A percentile compares a stretch with the other conserved stretches of the same genome.
Evolutionary conservation across 352 stramenopile genomes (phyloP).

Genomic region (Globisporangium paroecandrum): DNA sequence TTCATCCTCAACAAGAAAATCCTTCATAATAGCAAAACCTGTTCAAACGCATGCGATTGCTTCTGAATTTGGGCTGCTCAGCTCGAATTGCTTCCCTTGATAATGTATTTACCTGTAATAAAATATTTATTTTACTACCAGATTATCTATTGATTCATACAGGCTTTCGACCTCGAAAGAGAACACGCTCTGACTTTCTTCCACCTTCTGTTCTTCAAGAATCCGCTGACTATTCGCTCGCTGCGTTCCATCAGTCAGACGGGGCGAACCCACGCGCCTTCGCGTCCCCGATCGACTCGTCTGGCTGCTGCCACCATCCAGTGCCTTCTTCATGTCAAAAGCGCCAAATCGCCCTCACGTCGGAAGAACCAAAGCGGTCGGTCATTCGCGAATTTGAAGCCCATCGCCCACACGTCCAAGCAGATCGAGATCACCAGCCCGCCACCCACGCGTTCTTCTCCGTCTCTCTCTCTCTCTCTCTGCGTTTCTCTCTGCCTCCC

Average conservation of each 20-base stretch:
- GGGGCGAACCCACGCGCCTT: neutral
- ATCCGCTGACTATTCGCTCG: neutral
- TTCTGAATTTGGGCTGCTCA: neutral
- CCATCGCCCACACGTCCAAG: neutral
- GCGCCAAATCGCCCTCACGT: neutral
- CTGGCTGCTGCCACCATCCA: conserved; percentile 3
- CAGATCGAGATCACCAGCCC: neutral
- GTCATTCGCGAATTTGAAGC: conserved; percentile 10
- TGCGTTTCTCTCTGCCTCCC: neutral
- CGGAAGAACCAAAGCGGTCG: neutral
- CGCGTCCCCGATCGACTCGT: neutral
- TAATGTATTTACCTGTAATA: neutral
- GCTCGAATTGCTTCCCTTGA: neutral
- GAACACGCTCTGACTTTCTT: conserved; percentile 9
- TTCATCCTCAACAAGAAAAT: neutral
- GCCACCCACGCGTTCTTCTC: neutral
- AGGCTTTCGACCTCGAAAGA: neutral
- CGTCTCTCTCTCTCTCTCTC: neutral
- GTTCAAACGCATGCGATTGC: neutral
- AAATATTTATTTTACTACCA: neutral
- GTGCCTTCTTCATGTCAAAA: neutral
- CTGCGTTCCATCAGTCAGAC: neutral
- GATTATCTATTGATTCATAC: too few species aligned
- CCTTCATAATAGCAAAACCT: neutral
- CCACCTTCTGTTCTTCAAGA: conserved; percentile 11